Evolutionary conservation across 257 asterid genomes (phyloP).

Genomic region (Ophiorrhiza pumila): DNA sequence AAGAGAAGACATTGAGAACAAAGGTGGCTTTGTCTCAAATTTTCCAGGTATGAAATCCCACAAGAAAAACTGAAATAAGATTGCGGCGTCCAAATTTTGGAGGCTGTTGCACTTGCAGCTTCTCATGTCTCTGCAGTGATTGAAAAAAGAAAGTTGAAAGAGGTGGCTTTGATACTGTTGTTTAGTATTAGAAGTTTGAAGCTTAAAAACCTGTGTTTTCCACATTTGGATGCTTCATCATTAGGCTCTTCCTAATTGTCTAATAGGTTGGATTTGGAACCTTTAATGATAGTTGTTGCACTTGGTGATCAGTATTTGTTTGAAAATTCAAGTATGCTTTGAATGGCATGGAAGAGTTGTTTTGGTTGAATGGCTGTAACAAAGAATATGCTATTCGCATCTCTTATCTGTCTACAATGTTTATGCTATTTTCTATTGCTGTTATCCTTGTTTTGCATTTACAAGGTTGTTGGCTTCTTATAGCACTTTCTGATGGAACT

Average conservation of each 20-base stretch:
- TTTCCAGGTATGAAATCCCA: conserved; percentile 63
- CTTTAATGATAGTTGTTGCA: background rate
- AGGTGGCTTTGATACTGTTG: background rate
- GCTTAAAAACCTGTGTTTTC: background rate
- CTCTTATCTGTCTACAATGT: no score
- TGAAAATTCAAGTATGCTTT: background rate
- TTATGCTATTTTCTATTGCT: background rate
- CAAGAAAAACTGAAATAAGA: background rate
- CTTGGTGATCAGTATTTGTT: background rate
- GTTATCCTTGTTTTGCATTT: no score
- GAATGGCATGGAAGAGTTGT: background rate
- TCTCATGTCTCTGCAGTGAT: background rate
- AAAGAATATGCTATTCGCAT: background rate
- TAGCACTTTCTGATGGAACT: background rate
- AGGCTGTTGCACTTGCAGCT: background rate
- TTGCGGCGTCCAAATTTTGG: background rate
- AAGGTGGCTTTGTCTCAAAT: conserved; percentile 77
- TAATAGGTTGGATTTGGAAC: background rate
- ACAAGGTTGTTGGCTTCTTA: background rate
- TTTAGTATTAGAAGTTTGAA: background rate
- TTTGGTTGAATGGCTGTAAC: background rate
- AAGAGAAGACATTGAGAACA: conserved; percentile 62
- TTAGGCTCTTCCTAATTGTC: background rate
- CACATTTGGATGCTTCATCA: background rate
- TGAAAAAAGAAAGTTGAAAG: background rate